Evolutionary conservation across 768 basidiomycete genomes (phyloP), one percentile per base, ranked within the genome.

Genomic region (Boletus subparvulus): DNA sequence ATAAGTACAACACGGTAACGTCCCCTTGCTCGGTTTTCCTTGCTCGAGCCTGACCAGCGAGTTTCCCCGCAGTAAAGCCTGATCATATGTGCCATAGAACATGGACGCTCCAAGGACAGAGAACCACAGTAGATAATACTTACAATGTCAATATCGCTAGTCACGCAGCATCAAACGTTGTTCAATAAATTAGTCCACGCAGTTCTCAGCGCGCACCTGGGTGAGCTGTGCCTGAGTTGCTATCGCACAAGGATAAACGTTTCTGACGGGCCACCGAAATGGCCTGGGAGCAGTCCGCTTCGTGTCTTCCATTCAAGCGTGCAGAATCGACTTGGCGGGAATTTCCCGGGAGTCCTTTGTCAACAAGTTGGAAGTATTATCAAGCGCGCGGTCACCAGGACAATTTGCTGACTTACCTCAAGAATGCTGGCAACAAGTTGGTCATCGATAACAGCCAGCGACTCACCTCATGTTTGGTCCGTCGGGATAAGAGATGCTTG

Each of bases 381-480:
- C 35, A 30, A 6, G 21, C 21, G 17, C 40, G 33, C 24, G 40
- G 28, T 39, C 33, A 40, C 32, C 33, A 41, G 42, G 17, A 9
- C 30, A 13, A 24, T 19, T 7, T 55, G 62, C 63, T 58, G 47
- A 58, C 60, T 62, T 47, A 55, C 64, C 56, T 63, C 28, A 11
- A 30, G 16, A 45, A 40, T 26, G 36, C 47, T 45, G 42, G 26
- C 21, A 21, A 28, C n/a, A 40, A 40, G 44, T 19, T 36, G 45
- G 33, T 16, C n/a, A 39, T 35, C 30, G 16, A 19, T 26, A 17
- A 24, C 28, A 43, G n/a, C 13, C 16, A 6, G 13, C 4, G 11
- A 51, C 63, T 66, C 57, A 58, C 66, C 62, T 66, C 42, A 30
- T 11, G 8, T 45, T 35, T 17, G 19, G 12, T 28, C 40, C 19